Percentiles rank a stretch among this genome's conserved stretches.
These are phyloP conservation scores for Telopea speciosissima DNA, from an alignment of 177 flowering plant genomes.

Conservation along the genomic window DNA sequence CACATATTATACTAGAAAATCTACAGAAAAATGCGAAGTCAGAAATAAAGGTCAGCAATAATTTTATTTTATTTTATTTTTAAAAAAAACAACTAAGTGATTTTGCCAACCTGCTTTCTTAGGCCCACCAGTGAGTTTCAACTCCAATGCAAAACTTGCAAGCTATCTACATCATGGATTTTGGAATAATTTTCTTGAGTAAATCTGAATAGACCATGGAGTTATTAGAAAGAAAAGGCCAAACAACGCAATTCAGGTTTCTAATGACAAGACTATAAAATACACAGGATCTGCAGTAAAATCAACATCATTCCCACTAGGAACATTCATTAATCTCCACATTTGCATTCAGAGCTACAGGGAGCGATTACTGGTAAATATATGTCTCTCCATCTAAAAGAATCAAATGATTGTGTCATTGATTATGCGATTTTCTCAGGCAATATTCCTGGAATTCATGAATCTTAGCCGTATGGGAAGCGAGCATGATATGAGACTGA, in stretches of 20 bases:
- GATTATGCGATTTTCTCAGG: no score
- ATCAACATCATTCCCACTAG: no score
- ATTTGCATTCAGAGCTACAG: no score
- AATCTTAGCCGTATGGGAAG: no score
- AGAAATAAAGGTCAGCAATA: conserved; percentile 2
- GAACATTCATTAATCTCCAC: no score
- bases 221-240: conserved; percentile 1
- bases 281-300: neutral
- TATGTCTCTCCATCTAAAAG: no score
- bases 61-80: no score
- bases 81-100: neutral
- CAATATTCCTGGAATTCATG: no score
- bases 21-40: neutral
- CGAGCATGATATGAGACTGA: no score
- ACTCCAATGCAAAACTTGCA: conserved; percentile 63
- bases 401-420: no score
- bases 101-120: conserved; percentile 81
- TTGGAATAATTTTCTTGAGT: conserved; percentile 91
- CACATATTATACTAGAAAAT: neutral
- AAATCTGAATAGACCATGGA: conserved; percentile 39
- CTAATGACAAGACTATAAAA: neutral
- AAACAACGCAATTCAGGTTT: neutral
- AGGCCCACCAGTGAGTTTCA: conserved; percentile 99
- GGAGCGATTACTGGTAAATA: no score
- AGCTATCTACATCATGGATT: conserved; percentile 94